Base-by-base conservation (phyloP, 306 rosid species). In the Macrotyloma uniflorum region DNA sequence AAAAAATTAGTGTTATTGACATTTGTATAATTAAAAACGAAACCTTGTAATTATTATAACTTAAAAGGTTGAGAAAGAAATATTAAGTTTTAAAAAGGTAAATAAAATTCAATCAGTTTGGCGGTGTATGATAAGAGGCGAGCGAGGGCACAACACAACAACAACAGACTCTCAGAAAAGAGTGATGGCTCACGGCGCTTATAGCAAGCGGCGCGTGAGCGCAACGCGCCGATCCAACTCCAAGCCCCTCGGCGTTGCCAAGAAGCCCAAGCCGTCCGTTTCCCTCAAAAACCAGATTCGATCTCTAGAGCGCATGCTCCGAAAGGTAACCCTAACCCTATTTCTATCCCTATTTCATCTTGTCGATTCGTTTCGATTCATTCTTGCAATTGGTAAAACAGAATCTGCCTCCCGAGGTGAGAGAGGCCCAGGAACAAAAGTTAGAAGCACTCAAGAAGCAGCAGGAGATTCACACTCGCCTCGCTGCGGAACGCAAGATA, bases 241-340 rank as follows among this genome's bases (percentile, higher is more conserved):
- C 20, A 90, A 91, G 80, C 81, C 87, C 14, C 67, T 88, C 61
- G 90, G 88, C 22, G 78, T 80, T 26, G 83, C 87, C 67, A 95
- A 95, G 87, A 91, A 89, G 83, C 87, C 92, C 72, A 95, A 93
- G 80, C 78, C 97, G 15, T 62, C 96, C 26, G 93, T 88, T 43
- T 89, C 98, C 32, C 98, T 95, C 79, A 95, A 95, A 86, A 93
- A 95, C 84, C 97, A 91, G 90, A 91, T 95, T 84, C 94, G 99
- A 55, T 95, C 99, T 67, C 66, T 83, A 4, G 98, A 93, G 85
- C 99, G 99, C 73, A 85, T 95, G 84, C 98, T 95, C 74, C 85
- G 97, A 47, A 93, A 93, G 96, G 97, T 94, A 79, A 9, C 8
- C 74, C 83, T 38, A 75, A 74, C 45, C 11, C 55, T 42, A 69